phyloP scores from a whole-genome alignment of 306 rosid genomes.

The Vigna unguiculata region DNA sequence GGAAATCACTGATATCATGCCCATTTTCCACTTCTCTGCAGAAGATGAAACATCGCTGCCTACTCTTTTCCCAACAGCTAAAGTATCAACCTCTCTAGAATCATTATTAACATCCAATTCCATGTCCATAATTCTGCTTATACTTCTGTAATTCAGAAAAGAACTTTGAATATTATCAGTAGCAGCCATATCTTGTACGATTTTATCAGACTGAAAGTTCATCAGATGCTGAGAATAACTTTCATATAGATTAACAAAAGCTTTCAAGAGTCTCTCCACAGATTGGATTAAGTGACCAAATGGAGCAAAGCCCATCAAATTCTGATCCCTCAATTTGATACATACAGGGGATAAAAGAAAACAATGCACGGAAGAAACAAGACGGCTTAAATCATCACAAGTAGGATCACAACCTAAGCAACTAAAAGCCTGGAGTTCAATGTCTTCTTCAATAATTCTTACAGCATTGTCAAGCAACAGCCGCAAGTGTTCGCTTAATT shows the following conservation, averaged over 20 bases:
- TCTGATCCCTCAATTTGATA: slow-evolving; percentile 53
- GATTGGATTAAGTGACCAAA: slow-evolving; percentile 60
- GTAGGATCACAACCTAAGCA: slow-evolving; percentile 60
- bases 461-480: slow-evolving; percentile 64
- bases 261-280: slow-evolving; percentile 69
- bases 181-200: slow-evolving; percentile 52
- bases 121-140: slow-evolving; percentile 76
- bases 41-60: slow-evolving; percentile 55
- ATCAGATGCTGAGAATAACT: slow-evolving; percentile 58
- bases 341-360: slow-evolving; percentile 75
- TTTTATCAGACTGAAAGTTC: slow-evolving; percentile 55
- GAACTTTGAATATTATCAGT: slow-evolving; percentile 51
- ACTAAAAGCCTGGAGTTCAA: slow-evolving; percentile 51
- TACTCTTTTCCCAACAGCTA: slow-evolving; percentile 51
- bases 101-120: slow-evolving; percentile 81
- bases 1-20: slow-evolving; percentile 70
- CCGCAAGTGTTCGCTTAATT: slow-evolving; percentile 63
- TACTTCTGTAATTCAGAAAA: slow-evolving; percentile 49
- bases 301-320: slow-evolving; percentile 49
- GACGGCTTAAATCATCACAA: slow-evolving; percentile 54
- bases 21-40: slow-evolving; percentile 69
- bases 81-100: slow-evolving; percentile 67
- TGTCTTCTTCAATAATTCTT: slow-evolving; percentile 58
- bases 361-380: slow-evolving; percentile 63
- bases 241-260: slow-evolving; percentile 67